Percentiles rank a stretch among this genome's conserved stretches.
phyloP scores from a whole-genome alignment of 768 basidiomycete species.

The Naganishia antarctica region DNA sequence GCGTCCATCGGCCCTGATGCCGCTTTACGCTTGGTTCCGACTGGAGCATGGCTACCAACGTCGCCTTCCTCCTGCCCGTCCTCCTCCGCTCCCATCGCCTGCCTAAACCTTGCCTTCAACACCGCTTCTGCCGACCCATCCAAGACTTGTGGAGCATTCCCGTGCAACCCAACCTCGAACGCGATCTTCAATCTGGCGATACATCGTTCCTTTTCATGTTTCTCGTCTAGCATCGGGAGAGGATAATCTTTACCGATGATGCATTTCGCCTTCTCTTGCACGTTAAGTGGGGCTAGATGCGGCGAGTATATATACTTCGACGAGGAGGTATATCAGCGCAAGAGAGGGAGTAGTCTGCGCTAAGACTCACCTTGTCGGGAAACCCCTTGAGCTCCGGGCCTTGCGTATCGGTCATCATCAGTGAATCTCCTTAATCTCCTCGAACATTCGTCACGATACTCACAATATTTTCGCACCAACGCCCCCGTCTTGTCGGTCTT shows the following conservation, averaged over 20 bases:
- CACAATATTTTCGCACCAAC: constrained; percentile 48
- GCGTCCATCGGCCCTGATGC: constrained; percentile 23
- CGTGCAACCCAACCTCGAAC: constrained; percentile 44
- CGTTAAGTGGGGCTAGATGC: constrained; percentile 42
- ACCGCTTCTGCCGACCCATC: constrained; percentile 42
- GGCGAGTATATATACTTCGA: constrained; percentile 52
- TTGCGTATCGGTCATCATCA: constrained; percentile 16
- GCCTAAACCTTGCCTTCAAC: constrained; percentile 35
- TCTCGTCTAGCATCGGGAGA: constrained; percentile 48
- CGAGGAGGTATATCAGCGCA: neutral
- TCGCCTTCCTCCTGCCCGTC: constrained; percentile 21
- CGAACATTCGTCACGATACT: neutral
- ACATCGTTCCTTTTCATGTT: constrained; percentile 41
- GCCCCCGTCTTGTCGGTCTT: constrained; percentile 48
- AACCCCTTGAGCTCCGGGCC: constrained; percentile 49
- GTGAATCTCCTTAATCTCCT: neutral
- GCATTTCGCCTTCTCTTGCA: constrained; percentile 47
- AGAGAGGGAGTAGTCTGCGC: neutral
- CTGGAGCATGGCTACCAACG: constrained; percentile 24
- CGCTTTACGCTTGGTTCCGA: constrained; percentile 12
- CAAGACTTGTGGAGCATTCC: constrained; percentile 42
- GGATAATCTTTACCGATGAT: constrained; percentile 51
- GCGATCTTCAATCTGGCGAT: constrained; percentile 48
- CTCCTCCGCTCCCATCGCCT: constrained; percentile 31
- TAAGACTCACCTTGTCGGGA: constrained; percentile 49